A percentile compares a stretch with the other conserved stretches of the same genome.
Conservation (phyloP, 257 asterid species). For the Apocynum venetum region DNA sequence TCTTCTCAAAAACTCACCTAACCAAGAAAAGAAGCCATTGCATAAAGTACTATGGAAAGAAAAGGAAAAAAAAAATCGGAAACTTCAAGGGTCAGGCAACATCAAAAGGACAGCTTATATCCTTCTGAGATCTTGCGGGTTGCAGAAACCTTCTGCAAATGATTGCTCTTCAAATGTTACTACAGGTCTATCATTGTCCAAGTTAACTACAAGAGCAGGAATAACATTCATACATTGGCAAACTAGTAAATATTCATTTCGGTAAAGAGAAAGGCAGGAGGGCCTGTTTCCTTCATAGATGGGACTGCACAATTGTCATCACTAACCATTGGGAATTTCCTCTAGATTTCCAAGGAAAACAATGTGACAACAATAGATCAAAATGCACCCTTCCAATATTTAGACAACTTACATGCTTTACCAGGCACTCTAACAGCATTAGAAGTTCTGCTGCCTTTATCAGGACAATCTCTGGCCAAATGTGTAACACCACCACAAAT, state of each 20-base stretch:
- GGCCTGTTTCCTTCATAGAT: background rate
- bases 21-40: background rate
- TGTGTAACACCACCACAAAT: constrained; percentile 90
- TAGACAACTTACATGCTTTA: constrained; percentile 47
- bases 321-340: background rate
- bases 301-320: background rate
- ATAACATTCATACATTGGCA: background rate
- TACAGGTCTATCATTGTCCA: background rate
- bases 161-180: background rate
- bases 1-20: background rate
- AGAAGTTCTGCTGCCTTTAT: constrained; percentile 38
- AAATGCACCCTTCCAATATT: background rate
- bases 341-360: background rate
- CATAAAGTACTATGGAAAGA: background rate
- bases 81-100: too few species aligned
- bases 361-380: background rate
- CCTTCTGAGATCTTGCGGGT: background rate
- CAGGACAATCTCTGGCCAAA: constrained; percentile 84
- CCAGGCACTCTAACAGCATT: constrained; percentile 20
- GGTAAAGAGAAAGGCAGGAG: background rate
- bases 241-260: background rate
- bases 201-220: background rate
- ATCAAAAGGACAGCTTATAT: background rate
- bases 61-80: too few species aligned
- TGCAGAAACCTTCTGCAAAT: background rate